A percentile compares a stretch with the other conserved stretches of the same genome.
These are phyloP conservation scores for Bryopsis sp. DNA, from an alignment of 139 green algal genomes.

Conservation along the genomic window DNA sequence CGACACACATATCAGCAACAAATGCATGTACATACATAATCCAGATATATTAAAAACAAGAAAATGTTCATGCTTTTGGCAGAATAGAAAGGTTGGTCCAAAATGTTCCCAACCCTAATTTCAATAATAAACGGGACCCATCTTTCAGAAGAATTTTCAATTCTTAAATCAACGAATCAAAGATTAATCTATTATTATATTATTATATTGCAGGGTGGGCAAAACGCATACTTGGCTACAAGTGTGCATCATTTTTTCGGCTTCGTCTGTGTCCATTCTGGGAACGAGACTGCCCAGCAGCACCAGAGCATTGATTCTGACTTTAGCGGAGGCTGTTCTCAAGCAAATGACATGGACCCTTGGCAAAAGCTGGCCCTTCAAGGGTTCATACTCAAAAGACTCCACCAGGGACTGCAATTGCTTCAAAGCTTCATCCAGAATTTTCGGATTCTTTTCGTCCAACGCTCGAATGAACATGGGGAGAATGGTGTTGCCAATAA, in stretches of 20 bases:
- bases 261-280: slow-evolving; percentile 2
- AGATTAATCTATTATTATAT: not conserved
- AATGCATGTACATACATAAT: no score
- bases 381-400: not conserved
- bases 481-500: not conserved
- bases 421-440: slow-evolving; percentile 11
- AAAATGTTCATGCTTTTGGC: no score
- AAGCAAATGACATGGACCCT: slow-evolving; percentile 7
- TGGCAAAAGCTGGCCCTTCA: slow-evolving; percentile 5
- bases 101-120: no score
- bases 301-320: slow-evolving; percentile 13
- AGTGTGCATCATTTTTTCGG: slow-evolving; percentile 12
- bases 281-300: slow-evolving; percentile 1
- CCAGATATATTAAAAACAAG: no score
- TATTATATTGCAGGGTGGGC: not conserved
- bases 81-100: no score
- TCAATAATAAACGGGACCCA: no score
- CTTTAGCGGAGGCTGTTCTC: slow-evolving; percentile 3
- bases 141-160: no score
- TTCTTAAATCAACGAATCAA: no score
- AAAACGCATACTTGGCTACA: slow-evolving; percentile 3
- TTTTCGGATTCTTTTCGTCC: not conserved
- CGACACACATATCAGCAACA: no score
- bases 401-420: not conserved
- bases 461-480: slow-evolving; percentile 10